Evolutionary conservation across 2,329 filamentous ascomycete genomes (phyloP).

Genomic region (Juglanconis oblonga): DNA sequence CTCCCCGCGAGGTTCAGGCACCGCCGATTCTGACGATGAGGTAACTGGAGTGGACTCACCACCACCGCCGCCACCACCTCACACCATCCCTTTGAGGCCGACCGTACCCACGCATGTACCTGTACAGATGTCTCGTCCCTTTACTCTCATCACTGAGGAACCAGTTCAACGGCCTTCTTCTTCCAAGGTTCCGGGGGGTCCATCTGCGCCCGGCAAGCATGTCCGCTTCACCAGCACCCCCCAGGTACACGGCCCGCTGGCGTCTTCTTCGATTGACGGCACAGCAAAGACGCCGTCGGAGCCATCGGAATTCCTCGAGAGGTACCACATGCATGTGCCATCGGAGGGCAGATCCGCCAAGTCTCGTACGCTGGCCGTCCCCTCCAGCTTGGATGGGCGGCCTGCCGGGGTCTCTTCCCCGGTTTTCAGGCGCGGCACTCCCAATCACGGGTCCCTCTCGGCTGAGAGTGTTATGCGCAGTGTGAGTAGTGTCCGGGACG

Average conservation of each 20-base stretch:
- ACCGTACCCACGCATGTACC: neutral
- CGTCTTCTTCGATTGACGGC: neutral
- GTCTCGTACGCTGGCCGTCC: neutral
- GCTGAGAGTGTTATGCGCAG: neutral
- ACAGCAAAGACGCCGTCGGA: slow-evolving; percentile 17
- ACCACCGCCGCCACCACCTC: slow-evolving; percentile 7
- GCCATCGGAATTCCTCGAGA: slow-evolving; percentile 34
- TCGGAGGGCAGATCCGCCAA: neutral
- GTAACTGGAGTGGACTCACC: neutral
- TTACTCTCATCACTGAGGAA: slow-evolving; percentile 14
- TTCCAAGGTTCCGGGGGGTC: neutral
- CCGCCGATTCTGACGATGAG: neutral
- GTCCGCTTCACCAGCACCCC: slow-evolving; percentile 11
- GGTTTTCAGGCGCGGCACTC: neutral
- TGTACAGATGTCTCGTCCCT: slow-evolving; percentile 4
- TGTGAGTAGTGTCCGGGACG: neutral
- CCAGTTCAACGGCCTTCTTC: slow-evolving; percentile 14
- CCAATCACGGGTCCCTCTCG: neutral
- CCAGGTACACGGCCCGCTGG: neutral
- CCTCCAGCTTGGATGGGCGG: neutral
- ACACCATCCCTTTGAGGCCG: neutral
- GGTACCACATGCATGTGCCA: slow-evolving; percentile 22
- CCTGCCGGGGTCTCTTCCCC: neutral
- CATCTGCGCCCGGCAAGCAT: neutral
- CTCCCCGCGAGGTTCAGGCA: neutral